Evolutionary conservation across 169 alveolate genomes (phyloP).

Genomic region (Eimeria praecox): DNA sequence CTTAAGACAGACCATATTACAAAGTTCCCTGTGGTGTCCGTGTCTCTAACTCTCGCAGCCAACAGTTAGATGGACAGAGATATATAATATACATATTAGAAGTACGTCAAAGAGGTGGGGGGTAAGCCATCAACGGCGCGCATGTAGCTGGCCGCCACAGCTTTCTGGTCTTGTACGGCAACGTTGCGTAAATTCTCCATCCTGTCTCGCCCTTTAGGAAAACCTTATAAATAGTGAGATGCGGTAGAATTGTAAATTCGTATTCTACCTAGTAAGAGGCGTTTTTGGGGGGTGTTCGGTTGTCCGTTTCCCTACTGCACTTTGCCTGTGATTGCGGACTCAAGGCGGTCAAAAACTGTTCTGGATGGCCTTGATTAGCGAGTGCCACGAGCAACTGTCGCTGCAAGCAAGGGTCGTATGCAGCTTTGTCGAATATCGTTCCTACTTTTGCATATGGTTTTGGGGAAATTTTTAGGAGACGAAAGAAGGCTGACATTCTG

Average conservation of each 20-base stretch:
- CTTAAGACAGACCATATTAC: not conserved
- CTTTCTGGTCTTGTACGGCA: not conserved
- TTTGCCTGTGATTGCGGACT: not conserved
- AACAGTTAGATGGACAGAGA: not conserved
- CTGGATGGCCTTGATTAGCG: conserved; percentile 23
- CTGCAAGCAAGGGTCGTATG: not conserved
- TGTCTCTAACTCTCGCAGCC: not conserved
- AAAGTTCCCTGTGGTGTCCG: not conserved
- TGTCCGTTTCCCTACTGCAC: not conserved
- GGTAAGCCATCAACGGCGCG: not conserved
- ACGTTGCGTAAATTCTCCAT: not conserved
- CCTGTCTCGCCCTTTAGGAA: not conserved
- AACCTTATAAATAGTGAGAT: not conserved
- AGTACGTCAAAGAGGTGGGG: not conserved
- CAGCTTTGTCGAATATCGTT: not conserved
- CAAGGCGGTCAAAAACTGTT: not conserved
- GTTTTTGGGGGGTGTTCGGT: not conserved
- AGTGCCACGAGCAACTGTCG: not conserved
- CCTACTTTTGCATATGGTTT: not conserved
- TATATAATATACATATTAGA: not conserved
- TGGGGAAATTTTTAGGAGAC: conserved; percentile 15
- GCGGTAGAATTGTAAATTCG: not conserved
- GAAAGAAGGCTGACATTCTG: conserved; percentile 44
- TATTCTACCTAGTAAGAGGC: not conserved
- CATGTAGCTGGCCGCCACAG: not conserved